phyloP scores from a whole-genome alignment of 768 basidiomycete species.

The Thelephora ganbajun region DNA sequence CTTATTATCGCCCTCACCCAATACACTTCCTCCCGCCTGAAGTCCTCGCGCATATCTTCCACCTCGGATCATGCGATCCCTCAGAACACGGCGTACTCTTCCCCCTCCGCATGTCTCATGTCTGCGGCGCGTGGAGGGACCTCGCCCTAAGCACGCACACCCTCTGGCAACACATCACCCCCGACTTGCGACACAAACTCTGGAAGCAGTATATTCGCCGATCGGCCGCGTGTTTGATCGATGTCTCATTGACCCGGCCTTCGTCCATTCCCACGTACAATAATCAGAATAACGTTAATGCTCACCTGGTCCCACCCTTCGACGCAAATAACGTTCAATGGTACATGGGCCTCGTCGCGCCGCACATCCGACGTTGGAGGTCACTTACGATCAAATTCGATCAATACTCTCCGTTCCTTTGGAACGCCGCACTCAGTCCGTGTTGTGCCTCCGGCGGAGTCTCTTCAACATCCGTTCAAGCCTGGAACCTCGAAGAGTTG shows the following conservation, averaged over 20 bases:
- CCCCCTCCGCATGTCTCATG: slow-evolving; percentile 51
- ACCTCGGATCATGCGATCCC: slow-evolving; percentile 28
- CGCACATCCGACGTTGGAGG: slow-evolving; percentile 40
- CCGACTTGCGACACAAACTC: slow-evolving; percentile 36
- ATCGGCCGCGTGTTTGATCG: slow-evolving; percentile 45
- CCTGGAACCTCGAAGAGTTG: slow-evolving; percentile 36
- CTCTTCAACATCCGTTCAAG: slow-evolving; percentile 17
- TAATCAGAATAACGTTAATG: slow-evolving; percentile 5
- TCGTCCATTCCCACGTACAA: slow-evolving; percentile 3
- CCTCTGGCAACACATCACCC: slow-evolving; percentile 49
- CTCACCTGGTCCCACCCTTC: slow-evolving; percentile 19
- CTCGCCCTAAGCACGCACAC: slow-evolving; percentile 44
- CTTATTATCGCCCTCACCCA: slow-evolving; percentile 21
- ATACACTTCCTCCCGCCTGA: slow-evolving; percentile 50
- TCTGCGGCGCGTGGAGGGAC: slow-evolving; percentile 51
- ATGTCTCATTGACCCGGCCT: slow-evolving; percentile 30
- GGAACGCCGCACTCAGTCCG: slow-evolving; percentile 49
- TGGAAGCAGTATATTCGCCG: slow-evolving; percentile 51
- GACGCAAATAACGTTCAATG: slow-evolving; percentile 38
- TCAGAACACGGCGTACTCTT: slow-evolving; percentile 36
- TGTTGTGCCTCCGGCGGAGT: slow-evolving; percentile 25
- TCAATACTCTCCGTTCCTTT: slow-evolving; percentile 47
- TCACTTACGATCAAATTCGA: slow-evolving; percentile 45
- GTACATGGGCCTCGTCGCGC: slow-evolving; percentile 42
- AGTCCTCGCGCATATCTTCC: slow-evolving; percentile 49